Evolutionary conservation across 1,139 yeast genomes (phyloP).

Genomic region (Hyphopichia khmerensis): DNA sequence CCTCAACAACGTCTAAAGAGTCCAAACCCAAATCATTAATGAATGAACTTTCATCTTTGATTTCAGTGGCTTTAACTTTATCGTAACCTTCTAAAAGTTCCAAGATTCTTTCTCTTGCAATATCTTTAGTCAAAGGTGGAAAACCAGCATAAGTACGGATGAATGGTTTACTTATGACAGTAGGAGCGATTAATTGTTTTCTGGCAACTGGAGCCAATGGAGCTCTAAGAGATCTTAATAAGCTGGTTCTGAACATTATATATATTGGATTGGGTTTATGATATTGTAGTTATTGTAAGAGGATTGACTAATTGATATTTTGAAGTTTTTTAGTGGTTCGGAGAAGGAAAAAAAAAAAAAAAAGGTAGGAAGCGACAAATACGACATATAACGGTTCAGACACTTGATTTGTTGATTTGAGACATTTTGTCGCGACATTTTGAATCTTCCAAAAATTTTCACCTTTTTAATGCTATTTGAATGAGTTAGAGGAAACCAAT

Average conservation of each 20-base stretch:
- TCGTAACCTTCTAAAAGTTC: slow-evolving; percentile 81
- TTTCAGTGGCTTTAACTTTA: slow-evolving; percentile 52
- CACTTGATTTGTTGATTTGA: background rate
- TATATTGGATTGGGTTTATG: background rate
- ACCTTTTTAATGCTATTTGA: background rate
- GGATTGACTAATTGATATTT: background rate
- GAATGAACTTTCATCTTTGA: slow-evolving; percentile 61
- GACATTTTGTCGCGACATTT: background rate
- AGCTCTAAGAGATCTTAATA: slow-evolving; percentile 28
- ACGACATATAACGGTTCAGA: too few relatives aligned
- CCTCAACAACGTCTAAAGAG: slow-evolving; percentile 86
- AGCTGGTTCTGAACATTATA: slow-evolving; percentile 35
- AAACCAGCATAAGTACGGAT: slow-evolving; percentile 58
- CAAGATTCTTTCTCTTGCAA: slow-evolving; percentile 72
- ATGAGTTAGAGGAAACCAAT: too few relatives aligned
- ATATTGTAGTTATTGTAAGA: too few relatives aligned
- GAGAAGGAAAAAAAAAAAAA: background rate
- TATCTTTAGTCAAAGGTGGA: slow-evolving; percentile 66
- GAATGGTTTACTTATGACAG: slow-evolving; percentile 14
- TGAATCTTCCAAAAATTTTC: background rate
- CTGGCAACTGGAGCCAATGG: slow-evolving; percentile 16
- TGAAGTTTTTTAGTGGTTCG: background rate
- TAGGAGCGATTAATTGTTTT: slow-evolving; percentile 12
- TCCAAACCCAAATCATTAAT: slow-evolving; percentile 80
- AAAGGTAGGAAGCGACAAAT: background rate